phyloP scores from a whole-genome alignment of 192 early-diverging fungal species.

The Coemansia sp. region DNA sequence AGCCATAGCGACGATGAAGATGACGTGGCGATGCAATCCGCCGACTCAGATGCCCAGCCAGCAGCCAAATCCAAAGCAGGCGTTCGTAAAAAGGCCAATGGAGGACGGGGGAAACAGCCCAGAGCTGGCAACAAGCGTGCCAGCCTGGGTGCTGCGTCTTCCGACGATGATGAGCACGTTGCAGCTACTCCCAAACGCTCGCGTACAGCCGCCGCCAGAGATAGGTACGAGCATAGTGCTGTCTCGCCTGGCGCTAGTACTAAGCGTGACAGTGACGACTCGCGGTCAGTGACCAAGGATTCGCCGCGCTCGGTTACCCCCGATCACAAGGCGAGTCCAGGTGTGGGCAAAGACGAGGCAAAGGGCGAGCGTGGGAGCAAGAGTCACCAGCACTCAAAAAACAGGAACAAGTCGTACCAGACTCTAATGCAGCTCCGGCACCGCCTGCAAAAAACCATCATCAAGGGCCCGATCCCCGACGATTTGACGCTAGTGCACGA shows the following conservation, averaged over 20 bases:
- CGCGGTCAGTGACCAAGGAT: slow-evolving; percentile 30
- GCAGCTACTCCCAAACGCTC: slow-evolving; percentile 45
- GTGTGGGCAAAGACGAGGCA: slow-evolving; percentile 22
- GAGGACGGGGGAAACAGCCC: slow-evolving; percentile 19
- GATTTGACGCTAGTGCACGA: slow-evolving; percentile 41
- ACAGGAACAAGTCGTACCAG: slow-evolving; percentile 34
- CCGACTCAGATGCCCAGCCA: slow-evolving; percentile 18
- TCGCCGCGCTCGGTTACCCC: slow-evolving; percentile 31
- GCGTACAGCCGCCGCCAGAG: slow-evolving; percentile 22
- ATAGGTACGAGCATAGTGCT: slow-evolving; percentile 6
- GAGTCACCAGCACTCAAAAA: slow-evolving; percentile 30
- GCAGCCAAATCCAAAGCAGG: slow-evolving; percentile 9
- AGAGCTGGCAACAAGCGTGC: slow-evolving; percentile 33
- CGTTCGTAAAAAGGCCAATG: slow-evolving; percentile 9
- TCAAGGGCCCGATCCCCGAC: slow-evolving; percentile 40
- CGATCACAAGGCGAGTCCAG: slow-evolving; percentile 8
- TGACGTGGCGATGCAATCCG: slow-evolving; percentile 45
- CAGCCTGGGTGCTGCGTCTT: slow-evolving; percentile 33
- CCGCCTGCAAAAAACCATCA: slow-evolving; percentile 51
- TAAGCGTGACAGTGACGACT: slow-evolving; percentile 29
- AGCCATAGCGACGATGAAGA: slow-evolving; percentile 45
- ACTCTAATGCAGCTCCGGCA: slow-evolving; percentile 51
- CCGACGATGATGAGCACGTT: slow-evolving; percentile 30
- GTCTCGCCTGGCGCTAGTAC: slow-evolving; percentile 17
- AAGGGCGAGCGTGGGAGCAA: slow-evolving; percentile 25